Evolutionary conservation across 208 protist species (phyloP).

Genomic region (Leishmania guyanensis): DNA sequence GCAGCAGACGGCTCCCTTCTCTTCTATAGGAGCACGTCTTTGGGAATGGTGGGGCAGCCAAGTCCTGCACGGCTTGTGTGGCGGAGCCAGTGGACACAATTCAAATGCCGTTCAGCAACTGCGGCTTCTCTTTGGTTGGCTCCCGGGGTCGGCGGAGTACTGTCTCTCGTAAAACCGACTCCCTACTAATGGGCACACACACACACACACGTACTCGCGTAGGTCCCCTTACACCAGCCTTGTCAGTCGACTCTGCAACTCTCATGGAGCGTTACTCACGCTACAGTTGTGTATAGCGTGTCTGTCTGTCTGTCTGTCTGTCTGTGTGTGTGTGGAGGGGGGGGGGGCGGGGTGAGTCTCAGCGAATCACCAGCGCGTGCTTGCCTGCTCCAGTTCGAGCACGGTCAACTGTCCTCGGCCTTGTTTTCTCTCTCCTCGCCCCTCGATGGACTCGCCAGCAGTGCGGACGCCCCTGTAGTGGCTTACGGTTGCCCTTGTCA

Average conservation of each 20-base stretch:
- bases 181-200: not conserved
- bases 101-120: constrained; percentile 15
- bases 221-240: not conserved
- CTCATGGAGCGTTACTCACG: not conserved
- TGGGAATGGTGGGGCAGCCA: constrained; percentile 29
- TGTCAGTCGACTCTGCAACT: not conserved
- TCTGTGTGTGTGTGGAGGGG: not conserved
- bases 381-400: not conserved
- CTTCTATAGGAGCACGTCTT: constrained; percentile 5
- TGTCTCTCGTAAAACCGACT: not conserved
- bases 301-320: not conserved
- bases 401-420: not conserved
- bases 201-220: not conserved
- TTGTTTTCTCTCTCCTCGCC: too few species aligned
- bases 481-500: too few species aligned
- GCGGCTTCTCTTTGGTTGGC: constrained; percentile 20
- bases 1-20: not conserved
- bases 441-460: too few species aligned
- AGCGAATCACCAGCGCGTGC: not conserved
- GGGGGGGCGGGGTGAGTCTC: not conserved
- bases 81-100: constrained; percentile 3
- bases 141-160: constrained; percentile 12
- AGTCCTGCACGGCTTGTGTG: constrained; percentile 25
- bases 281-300: not conserved
- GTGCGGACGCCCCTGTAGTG: too few species aligned